Percentiles rank a stretch among this genome's conserved stretches.
phyloP scores from a whole-genome alignment of 23 red algal species.

The Gracilaria domingensis region DNA sequence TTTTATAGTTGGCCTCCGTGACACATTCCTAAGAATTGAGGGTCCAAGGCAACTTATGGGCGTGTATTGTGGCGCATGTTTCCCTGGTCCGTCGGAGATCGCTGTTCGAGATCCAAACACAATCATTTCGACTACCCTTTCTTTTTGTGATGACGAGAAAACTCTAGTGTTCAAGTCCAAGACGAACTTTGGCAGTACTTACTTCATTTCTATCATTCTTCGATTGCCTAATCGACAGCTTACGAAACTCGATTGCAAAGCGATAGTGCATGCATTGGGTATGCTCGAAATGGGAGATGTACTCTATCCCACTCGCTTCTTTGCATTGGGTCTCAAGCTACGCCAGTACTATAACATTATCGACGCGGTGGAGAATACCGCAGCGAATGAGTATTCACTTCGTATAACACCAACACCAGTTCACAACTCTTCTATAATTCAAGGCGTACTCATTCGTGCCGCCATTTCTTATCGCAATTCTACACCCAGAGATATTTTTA shows the following conservation, averaged over 20 bases:
- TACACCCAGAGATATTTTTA: background rate
- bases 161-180: slow-evolving; percentile 22
- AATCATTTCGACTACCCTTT: slow-evolving; percentile 7
- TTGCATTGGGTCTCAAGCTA: slow-evolving; percentile 4
- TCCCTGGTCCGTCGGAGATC: slow-evolving; percentile 7
- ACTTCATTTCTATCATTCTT: slow-evolving; percentile 37
- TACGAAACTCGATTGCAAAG: slow-evolving; percentile 55
- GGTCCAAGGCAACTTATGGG: background rate
- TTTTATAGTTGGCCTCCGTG: background rate
- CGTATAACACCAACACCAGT: slow-evolving; percentile 17
- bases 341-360: slow-evolving; percentile 3
- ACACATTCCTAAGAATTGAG: slow-evolving; percentile 52
- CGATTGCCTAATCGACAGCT: background rate
- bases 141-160: slow-evolving; percentile 5
- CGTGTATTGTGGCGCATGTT: slow-evolving; percentile 8
- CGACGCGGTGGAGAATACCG: background rate
- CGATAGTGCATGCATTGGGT: slow-evolving; percentile 26
- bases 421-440: slow-evolving; percentile 21
- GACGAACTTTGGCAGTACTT: slow-evolving; percentile 7
- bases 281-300: slow-evolving; percentile 64
- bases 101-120: slow-evolving; percentile 21
- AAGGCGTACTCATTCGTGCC: background rate
- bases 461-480: background rate
- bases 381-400: background rate
- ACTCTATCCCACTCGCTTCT: slow-evolving; percentile 24